Evolutionary conservation across 305 asterid species (phyloP).

Genomic region (Fraxinus xanthoxyloides): DNA sequence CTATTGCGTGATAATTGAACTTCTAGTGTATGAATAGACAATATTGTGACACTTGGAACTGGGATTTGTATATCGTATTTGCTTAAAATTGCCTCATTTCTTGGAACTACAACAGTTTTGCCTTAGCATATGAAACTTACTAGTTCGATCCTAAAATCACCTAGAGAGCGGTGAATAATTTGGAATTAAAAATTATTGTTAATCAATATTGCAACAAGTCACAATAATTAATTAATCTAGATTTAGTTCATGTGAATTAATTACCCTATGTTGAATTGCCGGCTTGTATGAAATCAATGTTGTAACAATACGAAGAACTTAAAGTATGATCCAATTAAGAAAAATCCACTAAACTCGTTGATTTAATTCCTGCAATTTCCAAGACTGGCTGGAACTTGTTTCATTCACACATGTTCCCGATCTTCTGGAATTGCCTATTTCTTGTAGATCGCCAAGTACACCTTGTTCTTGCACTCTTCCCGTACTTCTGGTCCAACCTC

Average conservation of each 20-base stretch:
- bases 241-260: neutral
- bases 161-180: neutral
- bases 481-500: neutral
- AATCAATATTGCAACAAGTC: neutral
- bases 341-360: neutral
- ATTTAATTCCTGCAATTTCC: neutral
- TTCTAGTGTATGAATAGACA: conserved; percentile 20
- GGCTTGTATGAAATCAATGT: neutral
- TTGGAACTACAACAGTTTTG: conserved; percentile 5
- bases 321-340: neutral
- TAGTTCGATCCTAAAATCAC: neutral
- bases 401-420: neutral
- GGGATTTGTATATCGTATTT: neutral
- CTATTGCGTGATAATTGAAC: neutral
- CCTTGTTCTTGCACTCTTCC: neutral
- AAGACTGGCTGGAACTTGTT: neutral
- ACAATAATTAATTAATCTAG: neutral
- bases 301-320: neutral
- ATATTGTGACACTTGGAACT: neutral
- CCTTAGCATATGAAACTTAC: neutral
- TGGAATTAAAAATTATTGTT: neutral
- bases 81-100: conserved; percentile 5
- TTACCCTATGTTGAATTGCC: neutral
- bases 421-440: neutral
- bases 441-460: neutral